Evolutionary conservation across 2,329 filamentous ascomycete genomes (phyloP).

Genomic region (Fusarium armeniacum): DNA sequence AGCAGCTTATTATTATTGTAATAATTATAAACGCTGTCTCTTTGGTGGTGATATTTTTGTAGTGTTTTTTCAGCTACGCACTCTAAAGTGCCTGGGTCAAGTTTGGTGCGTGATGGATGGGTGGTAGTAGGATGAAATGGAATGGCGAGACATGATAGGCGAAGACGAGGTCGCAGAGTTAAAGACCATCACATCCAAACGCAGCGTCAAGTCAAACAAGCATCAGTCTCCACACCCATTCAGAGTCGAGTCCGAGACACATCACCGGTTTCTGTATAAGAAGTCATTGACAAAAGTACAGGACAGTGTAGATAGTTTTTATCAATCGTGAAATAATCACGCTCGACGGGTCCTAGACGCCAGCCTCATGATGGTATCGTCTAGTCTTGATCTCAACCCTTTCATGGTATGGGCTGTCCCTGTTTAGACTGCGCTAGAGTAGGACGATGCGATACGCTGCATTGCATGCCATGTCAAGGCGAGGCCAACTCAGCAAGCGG

Average conservation of each 20-base stretch:
- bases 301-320: constrained; percentile 11
- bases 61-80: constrained; percentile 36
- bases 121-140: background rate
- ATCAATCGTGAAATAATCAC: background rate
- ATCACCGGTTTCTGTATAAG: constrained; percentile 17
- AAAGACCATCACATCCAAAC: constrained; percentile 16
- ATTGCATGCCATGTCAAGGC: constrained; percentile 13
- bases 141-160: constrained; percentile 11
- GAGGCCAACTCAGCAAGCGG: constrained; percentile 47
- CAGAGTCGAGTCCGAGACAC: constrained; percentile 17
- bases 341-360: constrained; percentile 23
- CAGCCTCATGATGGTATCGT: constrained; percentile 40
- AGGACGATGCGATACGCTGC: constrained; percentile 8
- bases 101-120: constrained; percentile 2
- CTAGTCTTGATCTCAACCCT: constrained; percentile 40
- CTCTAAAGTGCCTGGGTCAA: background rate
- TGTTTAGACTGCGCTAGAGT: constrained; percentile 34
- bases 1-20: background rate
- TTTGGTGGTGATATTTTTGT: constrained; percentile 19
- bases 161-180: constrained; percentile 17
- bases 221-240: constrained; percentile 8
- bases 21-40: background rate
- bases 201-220: constrained; percentile 29
- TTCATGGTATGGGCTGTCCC: constrained; percentile 38
- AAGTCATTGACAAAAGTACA: constrained; percentile 15